Percentiles rank a stretch among this genome's conserved stretches.
phyloP scores from a whole-genome alignment of 139 green algal genomes.

The Astrephomene gubernaculifera region DNA sequence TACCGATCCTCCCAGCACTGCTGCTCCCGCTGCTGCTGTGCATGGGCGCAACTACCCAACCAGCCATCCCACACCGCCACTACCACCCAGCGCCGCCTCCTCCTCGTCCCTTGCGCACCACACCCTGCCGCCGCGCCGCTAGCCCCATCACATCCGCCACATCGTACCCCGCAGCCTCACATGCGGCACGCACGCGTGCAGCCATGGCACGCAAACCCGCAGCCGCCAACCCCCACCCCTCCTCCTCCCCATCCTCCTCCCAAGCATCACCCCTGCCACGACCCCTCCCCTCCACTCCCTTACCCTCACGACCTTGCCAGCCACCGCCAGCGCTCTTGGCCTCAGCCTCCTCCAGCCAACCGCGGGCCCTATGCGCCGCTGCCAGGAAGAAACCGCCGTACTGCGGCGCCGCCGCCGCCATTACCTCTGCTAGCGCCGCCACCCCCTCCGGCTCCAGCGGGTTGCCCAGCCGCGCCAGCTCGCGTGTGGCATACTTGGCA shows the following conservation, averaged over 20 bases:
- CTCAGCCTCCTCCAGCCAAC: background rate
- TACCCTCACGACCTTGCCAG: too few relatives aligned
- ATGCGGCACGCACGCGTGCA: constrained; percentile 8
- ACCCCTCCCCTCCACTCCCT: too few relatives aligned
- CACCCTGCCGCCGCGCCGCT: background rate
- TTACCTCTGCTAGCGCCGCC: constrained; percentile 1
- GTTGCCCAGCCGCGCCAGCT: background rate
- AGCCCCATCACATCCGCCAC: background rate
- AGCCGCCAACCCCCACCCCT: background rate
- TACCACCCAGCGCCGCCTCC: too few relatives aligned
- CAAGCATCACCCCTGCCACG: background rate
- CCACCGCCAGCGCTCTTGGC: background rate
- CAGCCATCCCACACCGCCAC: background rate
- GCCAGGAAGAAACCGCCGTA: constrained; percentile 38
- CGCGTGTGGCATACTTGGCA: background rate
- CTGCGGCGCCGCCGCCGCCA: constrained; percentile 19
- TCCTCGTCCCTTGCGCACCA: background rate
- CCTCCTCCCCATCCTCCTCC: background rate
- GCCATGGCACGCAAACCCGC: background rate
- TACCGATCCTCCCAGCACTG: too few relatives aligned
- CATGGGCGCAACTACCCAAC: too few relatives aligned
- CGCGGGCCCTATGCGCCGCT: constrained; percentile 12
- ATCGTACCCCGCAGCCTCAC: constrained; percentile 18
- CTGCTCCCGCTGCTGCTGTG: too few relatives aligned
- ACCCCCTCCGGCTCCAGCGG: background rate